Evolutionary conservation across 73 alveolate genomes (phyloP).

Genomic region (Stentor coeruleus): DNA sequence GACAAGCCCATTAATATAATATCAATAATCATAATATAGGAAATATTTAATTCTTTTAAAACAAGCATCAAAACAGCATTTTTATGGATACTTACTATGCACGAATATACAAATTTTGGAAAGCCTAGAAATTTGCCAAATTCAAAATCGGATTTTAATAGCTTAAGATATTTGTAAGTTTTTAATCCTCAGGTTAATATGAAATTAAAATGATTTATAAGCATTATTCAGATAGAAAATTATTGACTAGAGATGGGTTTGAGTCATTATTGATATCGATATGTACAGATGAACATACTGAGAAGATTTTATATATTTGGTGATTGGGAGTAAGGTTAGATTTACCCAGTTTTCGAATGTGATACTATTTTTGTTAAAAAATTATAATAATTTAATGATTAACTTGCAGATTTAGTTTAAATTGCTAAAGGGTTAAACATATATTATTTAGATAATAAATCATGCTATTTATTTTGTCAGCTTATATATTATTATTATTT

Average conservation of each 20-base stretch:
- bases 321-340: background rate
- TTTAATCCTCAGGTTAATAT: background rate
- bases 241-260: slow-evolving; percentile 13
- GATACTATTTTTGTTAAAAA: slow-evolving; percentile 10
- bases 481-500: too few relatives aligned
- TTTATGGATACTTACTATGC: background rate
- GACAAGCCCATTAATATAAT: too few relatives aligned
- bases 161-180: background rate
- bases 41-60: slow-evolving; percentile 2
- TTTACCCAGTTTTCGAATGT: background rate
- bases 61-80: background rate
- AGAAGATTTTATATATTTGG: background rate
- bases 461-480: too few relatives aligned
- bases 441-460: too few relatives aligned
- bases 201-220: background rate
- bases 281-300: background rate
- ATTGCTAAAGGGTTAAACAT: background rate
- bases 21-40: too few relatives aligned
- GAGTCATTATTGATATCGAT: background rate
- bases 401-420: background rate
- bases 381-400: background rate
- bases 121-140: background rate
- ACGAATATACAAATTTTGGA: slow-evolving; percentile 27
- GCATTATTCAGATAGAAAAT: slow-evolving; percentile 3
- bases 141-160: background rate